Evolutionary conservation across 441 rosid genomes (phyloP), one percentile per base, ranked within the genome.

Genomic region (Euphorbia neoarborescens): DNA sequence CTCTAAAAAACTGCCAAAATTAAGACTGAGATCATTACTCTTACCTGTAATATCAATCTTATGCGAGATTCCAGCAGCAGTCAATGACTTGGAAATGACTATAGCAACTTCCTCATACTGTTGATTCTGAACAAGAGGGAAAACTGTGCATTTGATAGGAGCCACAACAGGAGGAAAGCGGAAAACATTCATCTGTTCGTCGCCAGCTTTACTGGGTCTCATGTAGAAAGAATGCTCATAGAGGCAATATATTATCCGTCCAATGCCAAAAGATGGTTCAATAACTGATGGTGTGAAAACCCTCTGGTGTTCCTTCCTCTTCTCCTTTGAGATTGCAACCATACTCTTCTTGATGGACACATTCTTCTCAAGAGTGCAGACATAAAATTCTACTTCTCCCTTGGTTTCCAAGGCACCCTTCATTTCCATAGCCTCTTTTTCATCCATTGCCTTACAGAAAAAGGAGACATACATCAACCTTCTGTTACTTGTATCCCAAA

Each of bases 261-360:
- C 94, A 74, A 89, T 84, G 68, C 94, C 91, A 62, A 89, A 85
- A 17, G 94, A 87, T 11, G 94, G 91, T 65, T 89, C 94, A 46
- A 89, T 84, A 48, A 89, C 94, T 7, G 94, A 87, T 17, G 94
- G 91, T 3, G 89, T 87, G 73, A 89, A 89, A 63, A 82, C 86
- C 65, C 94, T 81, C 77, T 87, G 91, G 70, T 89, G 87, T 74
- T 85, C 91, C 71, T 84, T 85, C 85, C 78, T 85, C 74, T 81
- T 87, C 85, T 87, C 86, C 85, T 87, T 89, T n/a, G 88, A 83
- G 74, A 89, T 89, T n/a, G 80, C 53, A 48, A 89, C 82, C 94
- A 89, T 87, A 71, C 65, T 85, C 82, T 81, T 84, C 82, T 78
- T 87, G 69, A 87, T 84, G 65, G 63, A 24, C 35, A 87, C 84